Evolutionary conservation across 768 basidiomycete species (phyloP), one percentile per base, ranked within the genome.

Genomic region (Leucosporidium creatinivorum): DNA sequence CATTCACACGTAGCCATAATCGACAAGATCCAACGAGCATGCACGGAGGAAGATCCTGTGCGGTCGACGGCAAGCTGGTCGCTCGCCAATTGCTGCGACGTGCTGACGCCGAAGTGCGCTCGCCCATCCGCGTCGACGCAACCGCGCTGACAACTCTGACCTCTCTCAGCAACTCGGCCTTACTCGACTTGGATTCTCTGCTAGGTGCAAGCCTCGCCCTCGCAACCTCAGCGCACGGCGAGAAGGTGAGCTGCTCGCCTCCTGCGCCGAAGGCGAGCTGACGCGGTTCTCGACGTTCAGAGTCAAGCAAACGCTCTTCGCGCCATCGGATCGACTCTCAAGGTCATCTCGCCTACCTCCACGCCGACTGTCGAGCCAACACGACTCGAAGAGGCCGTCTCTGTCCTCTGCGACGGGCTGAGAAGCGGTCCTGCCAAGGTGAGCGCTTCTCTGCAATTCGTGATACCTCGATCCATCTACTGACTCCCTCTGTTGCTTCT

Each of bases 81-180:
- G 3, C 21, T 68, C 15, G 67, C 67, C 15, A 68, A 64, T 30
- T 56, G 51, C 33, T 64, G 62, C 48, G 67, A 68, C n/a, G 31
- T 28, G 10, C n/a, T 68, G 7, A 28, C 44, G 25, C n/a, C 47
- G 25, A 23, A 30, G 47, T 49, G 15, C 6, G 47, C 23, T 48
- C 19, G 25, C 47, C 8, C 19, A n/a, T n/a, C n/a, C n/a, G n/a
- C n/a, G n/a, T n/a, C n/a, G n/a, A n/a, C n/a, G n/a, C n/a, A n/a
- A n/a, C n/a, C n/a, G n/a, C n/a, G n/a, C n/a, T n/a, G n/a, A n/a
- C n/a, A n/a, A n/a, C n/a, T n/a, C n/a, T n/a, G n/a, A n/a, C n/a
- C n/a, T n/a, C n/a, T n/a, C 28, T 3, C 48, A 60, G 59, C 17
- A 18, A 48, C 28, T 15, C 48, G 6, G 17, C 25, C 12, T 17